Conservation (phyloP, 78 protist genomes). For the Isochrysis galbana region DNA sequence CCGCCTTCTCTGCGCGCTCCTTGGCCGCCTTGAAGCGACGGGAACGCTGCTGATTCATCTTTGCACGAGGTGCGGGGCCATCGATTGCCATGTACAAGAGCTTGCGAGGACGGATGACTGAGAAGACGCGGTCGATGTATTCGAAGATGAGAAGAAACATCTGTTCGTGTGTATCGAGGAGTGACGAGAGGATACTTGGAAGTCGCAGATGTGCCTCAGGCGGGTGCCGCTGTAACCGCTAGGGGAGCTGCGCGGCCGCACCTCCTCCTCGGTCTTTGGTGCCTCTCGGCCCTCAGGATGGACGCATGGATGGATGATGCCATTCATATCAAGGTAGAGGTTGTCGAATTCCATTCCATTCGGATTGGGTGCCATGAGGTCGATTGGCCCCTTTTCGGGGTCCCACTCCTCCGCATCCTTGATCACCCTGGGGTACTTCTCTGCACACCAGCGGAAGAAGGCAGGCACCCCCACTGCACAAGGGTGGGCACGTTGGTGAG, state of each 20-base stretch:
- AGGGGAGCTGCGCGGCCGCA: background rate
- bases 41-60: slow-evolving; percentile 92
- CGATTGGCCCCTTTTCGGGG: slow-evolving; percentile 57
- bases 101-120: slow-evolving; percentile 92
- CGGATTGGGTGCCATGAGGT: slow-evolving; percentile 65
- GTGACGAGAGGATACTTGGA: background rate
- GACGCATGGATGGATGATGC: slow-evolving; percentile 96
- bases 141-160: slow-evolving; percentile 86
- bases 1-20: slow-evolving; percentile 40
- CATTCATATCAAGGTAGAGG: slow-evolving; percentile 99
- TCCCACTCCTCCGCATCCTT: slow-evolving; percentile 44
- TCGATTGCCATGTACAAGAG: slow-evolving; percentile 96
- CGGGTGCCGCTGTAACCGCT: background rate
- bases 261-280: background rate
- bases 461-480: slow-evolving; percentile 79
- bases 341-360: slow-evolving; percentile 89
- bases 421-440: slow-evolving; percentile 82
- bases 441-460: slow-evolving; percentile 86
- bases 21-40: slow-evolving; percentile 83
- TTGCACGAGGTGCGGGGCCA: slow-evolving; percentile 98
- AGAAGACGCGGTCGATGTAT: slow-evolving; percentile 91
- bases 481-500: too few relatives aligned
- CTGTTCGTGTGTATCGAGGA: slow-evolving; percentile 70
- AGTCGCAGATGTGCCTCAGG: background rate
- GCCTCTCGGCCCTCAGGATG: slow-evolving; percentile 81